Evolutionary conservation across 2,329 filamentous ascomycete genomes (phyloP).

Genomic region (Xylariaceae sp.): DNA sequence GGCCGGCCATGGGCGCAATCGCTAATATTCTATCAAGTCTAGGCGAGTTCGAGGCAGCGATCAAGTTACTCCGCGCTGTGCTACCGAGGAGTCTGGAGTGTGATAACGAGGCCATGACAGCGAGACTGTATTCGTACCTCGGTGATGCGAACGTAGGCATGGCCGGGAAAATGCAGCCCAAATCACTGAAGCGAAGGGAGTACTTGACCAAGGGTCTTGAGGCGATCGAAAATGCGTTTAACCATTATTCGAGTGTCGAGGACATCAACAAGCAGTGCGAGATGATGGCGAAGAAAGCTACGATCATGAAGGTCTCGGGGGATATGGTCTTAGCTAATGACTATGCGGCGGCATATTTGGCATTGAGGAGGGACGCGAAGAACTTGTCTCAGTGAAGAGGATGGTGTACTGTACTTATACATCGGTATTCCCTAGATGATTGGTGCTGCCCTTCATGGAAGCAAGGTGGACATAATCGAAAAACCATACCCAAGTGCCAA

Average conservation of each 20-base stretch:
- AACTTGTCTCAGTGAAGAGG: too few relatives aligned
- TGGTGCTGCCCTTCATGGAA: too few relatives aligned
- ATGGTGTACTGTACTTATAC: too few relatives aligned
- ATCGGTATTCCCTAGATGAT: too few relatives aligned
- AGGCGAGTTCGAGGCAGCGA: conserved; percentile 67
- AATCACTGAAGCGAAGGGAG: conserved; percentile 49
- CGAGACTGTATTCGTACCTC: conserved; percentile 65
- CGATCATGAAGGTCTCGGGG: conserved; percentile 68
- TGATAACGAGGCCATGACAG: conserved; percentile 60
- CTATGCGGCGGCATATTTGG: conserved; percentile 63
- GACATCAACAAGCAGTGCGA: conserved; percentile 71
- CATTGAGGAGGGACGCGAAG: conserved; percentile 46
- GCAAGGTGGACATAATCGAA: not conserved
- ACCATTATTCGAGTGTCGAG: conserved; percentile 64
- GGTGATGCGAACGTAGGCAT: conserved; percentile 78
- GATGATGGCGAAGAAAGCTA: conserved; percentile 78
- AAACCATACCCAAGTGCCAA: conserved; percentile 7
- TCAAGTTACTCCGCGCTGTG: conserved; percentile 62
- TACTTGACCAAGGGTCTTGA: conserved; percentile 57
- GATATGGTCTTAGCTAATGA: conserved; percentile 64
- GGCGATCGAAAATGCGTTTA: conserved; percentile 61
- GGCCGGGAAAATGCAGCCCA: conserved; percentile 53
- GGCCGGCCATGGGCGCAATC: conserved; percentile 67
- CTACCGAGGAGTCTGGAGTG: conserved; percentile 77
- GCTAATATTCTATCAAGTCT: conserved; percentile 67